Evolutionary conservation across 2,329 filamentous ascomycete genomes (phyloP).

Genomic region (Fusarium secorum): DNA sequence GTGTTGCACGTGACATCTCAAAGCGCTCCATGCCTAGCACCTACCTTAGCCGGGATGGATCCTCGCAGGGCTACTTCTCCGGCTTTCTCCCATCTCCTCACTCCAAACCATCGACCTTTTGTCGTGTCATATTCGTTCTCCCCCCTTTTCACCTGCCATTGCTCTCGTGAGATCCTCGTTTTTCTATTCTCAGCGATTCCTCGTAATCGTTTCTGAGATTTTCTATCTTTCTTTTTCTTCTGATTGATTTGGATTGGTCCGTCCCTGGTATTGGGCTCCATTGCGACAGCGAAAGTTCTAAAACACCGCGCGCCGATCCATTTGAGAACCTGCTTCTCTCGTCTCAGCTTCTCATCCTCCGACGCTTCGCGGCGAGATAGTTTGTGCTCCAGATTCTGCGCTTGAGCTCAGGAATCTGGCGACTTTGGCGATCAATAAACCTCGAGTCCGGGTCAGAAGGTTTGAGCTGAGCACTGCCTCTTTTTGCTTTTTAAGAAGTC

Average conservation of each 20-base stretch:
- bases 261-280: constrained; percentile 19
- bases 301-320: constrained; percentile 32
- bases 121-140: constrained; percentile 38
- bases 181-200: constrained; percentile 30
- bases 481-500: constrained; percentile 49
- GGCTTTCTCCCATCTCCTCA: constrained; percentile 40
- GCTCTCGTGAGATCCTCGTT: constrained; percentile 33
- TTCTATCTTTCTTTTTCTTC: constrained; percentile 13
- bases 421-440: constrained; percentile 38
- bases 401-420: constrained; percentile 22
- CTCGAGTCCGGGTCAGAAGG: constrained; percentile 43
- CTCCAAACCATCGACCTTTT: constrained; percentile 32
- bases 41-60: constrained; percentile 4
- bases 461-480: constrained; percentile 51
- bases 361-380: constrained; percentile 34
- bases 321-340: constrained; percentile 21
- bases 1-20: constrained; percentile 22
- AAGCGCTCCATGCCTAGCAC: constrained; percentile 7
- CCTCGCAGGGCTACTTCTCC: constrained; percentile 37
- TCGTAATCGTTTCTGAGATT: constrained; percentile 26
- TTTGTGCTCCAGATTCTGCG: constrained; percentile 6
- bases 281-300: constrained; percentile 33
- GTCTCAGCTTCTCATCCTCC: constrained; percentile 16
- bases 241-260: constrained; percentile 28
- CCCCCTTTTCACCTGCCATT: constrained; percentile 29